These are phyloP conservation scores for Panicum miliaceum DNA, from an alignment of 176 grass and related monocot genomes.

Conservation along the genomic window DNA sequence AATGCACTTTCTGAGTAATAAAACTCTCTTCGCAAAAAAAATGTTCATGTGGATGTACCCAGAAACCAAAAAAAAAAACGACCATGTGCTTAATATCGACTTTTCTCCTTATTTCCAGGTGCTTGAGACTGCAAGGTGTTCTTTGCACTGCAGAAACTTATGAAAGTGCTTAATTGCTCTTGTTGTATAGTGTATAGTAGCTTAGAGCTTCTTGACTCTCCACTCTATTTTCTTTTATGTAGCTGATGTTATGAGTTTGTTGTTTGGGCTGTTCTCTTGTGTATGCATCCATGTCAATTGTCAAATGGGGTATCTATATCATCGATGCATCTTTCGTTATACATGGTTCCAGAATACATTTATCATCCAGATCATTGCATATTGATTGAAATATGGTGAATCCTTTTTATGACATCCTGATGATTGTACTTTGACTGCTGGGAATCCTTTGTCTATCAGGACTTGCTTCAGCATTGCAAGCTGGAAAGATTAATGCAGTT, in stretches of 20 bases:
- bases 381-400: slow-evolving; percentile 1
- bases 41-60: too few relatives aligned
- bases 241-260: too few relatives aligned
- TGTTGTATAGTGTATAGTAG: neutral
- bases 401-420: slow-evolving; percentile 3
- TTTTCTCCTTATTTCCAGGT: slow-evolving; percentile 37
- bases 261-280: too few relatives aligned
- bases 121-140: slow-evolving; percentile 66
- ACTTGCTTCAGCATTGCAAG: slow-evolving; percentile 52
- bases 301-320: neutral
- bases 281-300: slow-evolving; percentile 17
- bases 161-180: slow-evolving; percentile 61
- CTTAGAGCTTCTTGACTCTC: neutral
- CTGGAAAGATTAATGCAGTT: slow-evolving; percentile 70
- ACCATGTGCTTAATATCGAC: neutral
- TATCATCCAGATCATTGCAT: neutral
- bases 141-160: slow-evolving; percentile 63
- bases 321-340: neutral
- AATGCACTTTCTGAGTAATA: too few relatives aligned
- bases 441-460: slow-evolving; percentile 47
- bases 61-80: too few relatives aligned
- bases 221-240: slow-evolving; percentile 19
- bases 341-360: slow-evolving; percentile 8
- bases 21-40: too few relatives aligned
- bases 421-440: slow-evolving; percentile 39